Percentiles rank a stretch among this genome's conserved stretches.
These are phyloP conservation scores for Aspergillus sclerotioniger DNA, from an alignment of 495 filamentous ascomycete genomes.

Conservation along the genomic window DNA sequence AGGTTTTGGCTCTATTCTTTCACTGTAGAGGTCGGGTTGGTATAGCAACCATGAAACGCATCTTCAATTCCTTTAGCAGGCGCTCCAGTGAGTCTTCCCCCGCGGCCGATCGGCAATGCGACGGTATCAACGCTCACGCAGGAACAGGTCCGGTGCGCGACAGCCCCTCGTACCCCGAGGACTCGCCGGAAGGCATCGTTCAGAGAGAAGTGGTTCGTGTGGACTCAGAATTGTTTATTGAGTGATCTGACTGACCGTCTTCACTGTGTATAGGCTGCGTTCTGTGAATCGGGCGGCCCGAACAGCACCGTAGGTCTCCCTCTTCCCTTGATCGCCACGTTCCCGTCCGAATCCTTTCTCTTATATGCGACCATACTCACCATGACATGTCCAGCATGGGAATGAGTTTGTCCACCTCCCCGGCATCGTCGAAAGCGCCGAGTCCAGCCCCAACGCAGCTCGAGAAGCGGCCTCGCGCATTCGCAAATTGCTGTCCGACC, in stretches of 20 bases:
- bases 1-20: conserved; percentile 5
- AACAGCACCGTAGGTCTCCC: conserved; percentile 54
- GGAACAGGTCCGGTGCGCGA: conserved; percentile 23
- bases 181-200: conserved; percentile 49
- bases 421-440: conserved; percentile 88
- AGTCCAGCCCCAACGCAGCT: conserved; percentile 84
- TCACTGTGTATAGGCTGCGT: conserved; percentile 49
- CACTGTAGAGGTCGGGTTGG: conserved; percentile 13
- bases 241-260: conserved; percentile 9
- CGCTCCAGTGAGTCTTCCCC: conserved; percentile 28
- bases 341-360: conserved; percentile 8
- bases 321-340: not conserved
- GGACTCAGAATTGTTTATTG: not conserved
- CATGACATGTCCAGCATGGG: conserved; percentile 45
- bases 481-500: conserved; percentile 74
- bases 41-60: conserved; percentile 40
- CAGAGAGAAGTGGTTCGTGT: conserved; percentile 49
- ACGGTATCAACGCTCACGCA: conserved; percentile 10
- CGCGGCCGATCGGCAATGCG: not conserved
- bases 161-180: conserved; percentile 27
- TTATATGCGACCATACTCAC: not conserved
- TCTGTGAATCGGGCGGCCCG: conserved; percentile 75
- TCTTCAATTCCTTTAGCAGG: conserved; percentile 36
- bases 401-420: conserved; percentile 94
- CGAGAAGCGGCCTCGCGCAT: conserved; percentile 72